Conservation (phyloP, 2,329 filamentous ascomycete species). For the Alternaria panax region DNA sequence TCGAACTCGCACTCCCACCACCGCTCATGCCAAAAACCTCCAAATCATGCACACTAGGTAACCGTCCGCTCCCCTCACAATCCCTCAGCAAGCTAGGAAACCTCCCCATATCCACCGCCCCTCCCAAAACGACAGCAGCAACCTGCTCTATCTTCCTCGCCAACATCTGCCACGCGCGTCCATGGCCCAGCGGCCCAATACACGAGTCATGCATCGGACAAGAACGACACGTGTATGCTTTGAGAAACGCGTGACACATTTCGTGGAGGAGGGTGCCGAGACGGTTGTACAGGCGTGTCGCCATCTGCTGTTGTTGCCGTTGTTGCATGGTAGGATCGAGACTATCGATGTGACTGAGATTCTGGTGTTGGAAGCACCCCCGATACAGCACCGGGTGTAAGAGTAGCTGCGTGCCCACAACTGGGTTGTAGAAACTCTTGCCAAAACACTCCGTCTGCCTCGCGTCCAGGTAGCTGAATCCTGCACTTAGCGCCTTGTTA, state of each 20-base stretch:
- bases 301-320: not conserved
- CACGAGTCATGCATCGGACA: constrained; percentile 19
- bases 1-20: not conserved
- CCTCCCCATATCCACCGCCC: constrained; percentile 23
- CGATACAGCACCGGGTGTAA: constrained; percentile 22
- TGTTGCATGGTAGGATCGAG: not conserved
- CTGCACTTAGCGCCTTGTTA: constrained; percentile 7
- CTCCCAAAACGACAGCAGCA: constrained; percentile 18
- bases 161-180: constrained; percentile 27
- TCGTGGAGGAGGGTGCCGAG: constrained; percentile 28
- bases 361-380: not conserved
- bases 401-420: constrained; percentile 23
- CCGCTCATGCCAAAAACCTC: constrained; percentile 16
- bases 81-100: constrained; percentile 21
- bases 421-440: constrained; percentile 16
- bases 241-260: constrained; percentile 25
- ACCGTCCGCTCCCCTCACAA: constrained; percentile 5
- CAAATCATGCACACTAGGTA: constrained; percentile 28
- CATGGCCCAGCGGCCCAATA: constrained; percentile 19
- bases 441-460: constrained; percentile 18
- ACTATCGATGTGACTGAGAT: not conserved
- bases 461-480: constrained; percentile 17
- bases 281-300: constrained; percentile 11
- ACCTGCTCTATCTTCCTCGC: constrained; percentile 28
- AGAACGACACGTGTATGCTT: constrained; percentile 20